A percentile compares a stretch with the other conserved stretches of the same genome.
phyloP scores from a whole-genome alignment of 75 land plant species.

The Isoetes taiwanensis region DNA sequence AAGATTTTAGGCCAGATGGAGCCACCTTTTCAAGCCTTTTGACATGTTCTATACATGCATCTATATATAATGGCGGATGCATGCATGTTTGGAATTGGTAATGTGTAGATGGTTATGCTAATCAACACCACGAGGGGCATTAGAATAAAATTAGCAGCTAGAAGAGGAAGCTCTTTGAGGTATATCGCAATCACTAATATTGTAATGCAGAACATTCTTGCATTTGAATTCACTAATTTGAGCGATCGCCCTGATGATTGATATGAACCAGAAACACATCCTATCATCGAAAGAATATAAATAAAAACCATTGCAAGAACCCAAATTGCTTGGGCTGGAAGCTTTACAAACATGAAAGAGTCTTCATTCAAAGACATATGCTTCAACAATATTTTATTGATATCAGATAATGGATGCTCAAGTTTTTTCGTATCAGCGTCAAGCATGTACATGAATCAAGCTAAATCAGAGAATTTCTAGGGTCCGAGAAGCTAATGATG shows the following conservation, averaged over 20 bases:
- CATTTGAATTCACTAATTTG: conserved; percentile 40
- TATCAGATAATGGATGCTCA: conserved; percentile 29
- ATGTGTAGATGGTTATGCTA: conserved; percentile 41
- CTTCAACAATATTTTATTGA: conserved; percentile 38
- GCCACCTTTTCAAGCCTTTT: no score
- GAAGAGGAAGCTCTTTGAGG: conserved; percentile 64
- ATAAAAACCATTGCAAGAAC: conserved; percentile 43
- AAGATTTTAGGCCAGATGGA: no score
- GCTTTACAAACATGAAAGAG: conserved; percentile 43
- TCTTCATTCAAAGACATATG: conserved; percentile 38
- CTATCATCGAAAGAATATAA: conserved; percentile 38
- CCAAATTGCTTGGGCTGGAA: conserved; percentile 44
- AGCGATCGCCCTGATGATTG: conserved; percentile 69
- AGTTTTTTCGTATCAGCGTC: no score
- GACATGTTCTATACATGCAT: no score
- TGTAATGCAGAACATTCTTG: conserved; percentile 38
- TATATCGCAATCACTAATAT: conserved; percentile 47
- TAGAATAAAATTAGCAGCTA: conserved; percentile 47
- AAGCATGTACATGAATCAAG: no score
- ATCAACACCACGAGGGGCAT: conserved; percentile 38
- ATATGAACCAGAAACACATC: conserved; percentile 50
- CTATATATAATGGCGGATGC: no score
- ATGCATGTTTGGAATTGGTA: conserved; percentile 54
- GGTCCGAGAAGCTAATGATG: no score
- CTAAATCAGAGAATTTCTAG: no score